Conservation (phyloP, 108 stramenopile genomes). For the Asterionellopsis glacialis region DNA sequence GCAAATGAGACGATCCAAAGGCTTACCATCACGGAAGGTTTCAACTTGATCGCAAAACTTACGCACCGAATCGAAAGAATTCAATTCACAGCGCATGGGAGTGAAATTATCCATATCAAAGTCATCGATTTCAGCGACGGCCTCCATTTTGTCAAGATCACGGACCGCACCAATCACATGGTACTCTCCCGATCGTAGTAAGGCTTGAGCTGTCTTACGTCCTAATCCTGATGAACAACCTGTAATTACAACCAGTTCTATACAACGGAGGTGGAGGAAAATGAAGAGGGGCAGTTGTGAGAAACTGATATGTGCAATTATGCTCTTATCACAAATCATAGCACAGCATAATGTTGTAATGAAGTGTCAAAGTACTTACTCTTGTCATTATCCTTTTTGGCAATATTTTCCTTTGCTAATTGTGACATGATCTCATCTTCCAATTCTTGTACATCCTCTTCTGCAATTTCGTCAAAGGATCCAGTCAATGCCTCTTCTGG, state of each 20-base stretch:
- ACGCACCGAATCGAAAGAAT: slow-evolving; percentile 82
- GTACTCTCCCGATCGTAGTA: slow-evolving; percentile 73
- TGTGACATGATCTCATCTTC: not conserved
- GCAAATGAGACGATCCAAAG: slow-evolving; percentile 83
- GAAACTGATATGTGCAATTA: too few relatives aligned
- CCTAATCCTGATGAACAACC: slow-evolving; percentile 88
- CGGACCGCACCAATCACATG: slow-evolving; percentile 87
- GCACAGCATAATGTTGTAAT: too few relatives aligned
- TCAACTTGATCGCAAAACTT: slow-evolving; percentile 71
- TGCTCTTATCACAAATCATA: too few relatives aligned
- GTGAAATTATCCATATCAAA: slow-evolving; percentile 77
- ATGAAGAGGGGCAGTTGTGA: not conserved
- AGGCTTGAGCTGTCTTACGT: slow-evolving; percentile 77
- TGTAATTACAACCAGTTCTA: slow-evolving; percentile 87
- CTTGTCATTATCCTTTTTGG: too few relatives aligned
- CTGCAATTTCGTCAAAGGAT: slow-evolving; percentile 55
- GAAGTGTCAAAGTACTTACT: too few relatives aligned
- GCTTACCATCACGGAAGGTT: slow-evolving; percentile 64
- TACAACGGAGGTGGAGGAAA: not conserved
- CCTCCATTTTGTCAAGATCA: slow-evolving; percentile 79
- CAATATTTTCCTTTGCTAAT: too few relatives aligned
- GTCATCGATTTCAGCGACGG: slow-evolving; percentile 79
- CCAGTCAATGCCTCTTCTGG: slow-evolving; percentile 73
- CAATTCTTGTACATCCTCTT: slow-evolving; percentile 4
- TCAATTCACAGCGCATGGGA: slow-evolving; percentile 81